Conservation (phyloP, 2,329 filamentous ascomycete genomes). For the Cephalotrichum gorgonifer region DNA sequence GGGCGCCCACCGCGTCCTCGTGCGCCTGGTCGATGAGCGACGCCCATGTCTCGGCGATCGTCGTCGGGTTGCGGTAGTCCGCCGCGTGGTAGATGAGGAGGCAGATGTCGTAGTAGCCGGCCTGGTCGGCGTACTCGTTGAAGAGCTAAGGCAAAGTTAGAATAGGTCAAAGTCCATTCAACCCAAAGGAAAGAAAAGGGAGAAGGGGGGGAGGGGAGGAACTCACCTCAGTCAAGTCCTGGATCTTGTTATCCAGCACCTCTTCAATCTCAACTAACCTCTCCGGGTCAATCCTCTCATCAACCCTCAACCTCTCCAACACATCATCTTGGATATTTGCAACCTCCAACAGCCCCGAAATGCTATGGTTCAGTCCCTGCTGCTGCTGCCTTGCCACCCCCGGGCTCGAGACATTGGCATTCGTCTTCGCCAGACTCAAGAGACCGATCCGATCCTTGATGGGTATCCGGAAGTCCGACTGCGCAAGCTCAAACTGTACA, state of each 20-base stretch:
- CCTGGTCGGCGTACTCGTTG: slow-evolving; percentile 83
- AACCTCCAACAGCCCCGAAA: slow-evolving; percentile 79
- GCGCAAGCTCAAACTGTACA: slow-evolving; percentile 75
- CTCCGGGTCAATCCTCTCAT: slow-evolving; percentile 56
- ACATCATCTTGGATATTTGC: slow-evolving; percentile 93
- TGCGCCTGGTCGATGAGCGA: slow-evolving; percentile 68
- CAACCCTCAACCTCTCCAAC: slow-evolving; percentile 64
- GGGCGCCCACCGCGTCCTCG: slow-evolving; percentile 36
- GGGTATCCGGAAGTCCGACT: slow-evolving; percentile 69
- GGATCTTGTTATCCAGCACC: slow-evolving; percentile 67
- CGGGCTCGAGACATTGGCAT: slow-evolving; percentile 73
- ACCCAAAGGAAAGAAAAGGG: not conserved
- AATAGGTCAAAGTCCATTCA: too few relatives aligned
- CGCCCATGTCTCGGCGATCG: slow-evolving; percentile 78
- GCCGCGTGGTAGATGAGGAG: slow-evolving; percentile 86
- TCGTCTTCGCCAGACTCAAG: slow-evolving; percentile 81
- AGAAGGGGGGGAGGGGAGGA: not conserved
- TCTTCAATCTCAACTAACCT: slow-evolving; percentile 54
- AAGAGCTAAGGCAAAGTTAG: slow-evolving; percentile 53
- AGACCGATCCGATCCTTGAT: slow-evolving; percentile 82
- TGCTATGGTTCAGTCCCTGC: slow-evolving; percentile 75
- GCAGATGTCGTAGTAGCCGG: slow-evolving; percentile 87
- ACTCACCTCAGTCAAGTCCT: slow-evolving; percentile 65
- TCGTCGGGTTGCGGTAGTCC: slow-evolving; percentile 78
- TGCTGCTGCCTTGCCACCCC: slow-evolving; percentile 71